Percentiles rank a stretch among this genome's conserved stretches.
Conservation (phyloP, 164 flowering plant genomes). For the Kingdonia uniflora region DNA sequence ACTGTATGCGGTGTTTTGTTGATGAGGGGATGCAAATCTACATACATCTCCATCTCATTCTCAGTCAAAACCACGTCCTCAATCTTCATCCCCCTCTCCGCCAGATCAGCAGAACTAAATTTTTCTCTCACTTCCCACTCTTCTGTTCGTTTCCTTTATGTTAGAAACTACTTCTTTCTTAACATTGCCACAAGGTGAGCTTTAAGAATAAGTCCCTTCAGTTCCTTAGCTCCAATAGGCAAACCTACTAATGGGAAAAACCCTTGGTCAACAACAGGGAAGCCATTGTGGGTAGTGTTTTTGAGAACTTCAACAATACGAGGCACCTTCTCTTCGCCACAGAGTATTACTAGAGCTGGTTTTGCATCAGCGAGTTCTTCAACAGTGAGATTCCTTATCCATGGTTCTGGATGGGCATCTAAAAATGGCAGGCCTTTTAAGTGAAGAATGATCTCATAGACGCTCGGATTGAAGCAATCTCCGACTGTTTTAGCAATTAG, state of each 20-base stretch:
- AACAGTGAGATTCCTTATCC: slow-evolving; percentile 82
- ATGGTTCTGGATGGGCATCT: slow-evolving; percentile 79
- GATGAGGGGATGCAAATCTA: slow-evolving; percentile 83
- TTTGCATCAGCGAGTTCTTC: slow-evolving; percentile 77
- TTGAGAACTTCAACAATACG: slow-evolving; percentile 56
- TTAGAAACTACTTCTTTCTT: slow-evolving; percentile 68
- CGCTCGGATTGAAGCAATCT: slow-evolving; percentile 73
- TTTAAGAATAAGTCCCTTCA: slow-evolving; percentile 68
- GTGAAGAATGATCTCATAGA: slow-evolving; percentile 73
- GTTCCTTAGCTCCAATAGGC: slow-evolving; percentile 33
- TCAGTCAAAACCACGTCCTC: slow-evolving; percentile 50
- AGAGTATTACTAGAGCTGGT: slow-evolving; percentile 48
- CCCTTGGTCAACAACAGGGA: slow-evolving; percentile 70
- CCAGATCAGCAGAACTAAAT: slow-evolving; percentile 57
- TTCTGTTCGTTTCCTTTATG: slow-evolving; percentile 52
- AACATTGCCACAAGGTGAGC: slow-evolving; percentile 58
- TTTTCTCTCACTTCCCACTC: slow-evolving; percentile 69
- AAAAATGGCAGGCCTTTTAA: slow-evolving; percentile 84
- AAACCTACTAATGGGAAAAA: slow-evolving; percentile 24
- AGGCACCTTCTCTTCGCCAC: slow-evolving; percentile 70
- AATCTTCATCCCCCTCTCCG: slow-evolving; percentile 51
- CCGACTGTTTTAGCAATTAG: slow-evolving; percentile 86
- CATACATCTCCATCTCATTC: slow-evolving; percentile 82
- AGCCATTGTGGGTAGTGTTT: slow-evolving; percentile 75
- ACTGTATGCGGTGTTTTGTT: slow-evolving; percentile 86